phyloP scores from a whole-genome alignment of 306 rosid species.

The Sicyos edulis region DNA sequence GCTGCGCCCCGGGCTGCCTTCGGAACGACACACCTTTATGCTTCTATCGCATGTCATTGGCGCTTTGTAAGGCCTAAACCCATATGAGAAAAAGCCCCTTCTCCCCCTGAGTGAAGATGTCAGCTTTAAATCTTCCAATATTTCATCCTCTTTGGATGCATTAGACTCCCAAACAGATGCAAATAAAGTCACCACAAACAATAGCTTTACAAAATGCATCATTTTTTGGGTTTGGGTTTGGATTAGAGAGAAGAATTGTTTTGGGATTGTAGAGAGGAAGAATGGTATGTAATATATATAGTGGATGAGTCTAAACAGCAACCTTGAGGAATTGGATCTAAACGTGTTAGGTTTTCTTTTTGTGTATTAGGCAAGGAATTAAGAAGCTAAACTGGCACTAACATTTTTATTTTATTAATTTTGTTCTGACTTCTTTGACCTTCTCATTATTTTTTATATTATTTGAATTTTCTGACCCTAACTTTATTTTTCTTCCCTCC shows the following conservation, averaged over 20 bases:
- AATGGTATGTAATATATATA: background rate
- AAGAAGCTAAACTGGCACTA: background rate
- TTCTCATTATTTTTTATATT: background rate
- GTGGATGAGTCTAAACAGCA: constrained; percentile 6
- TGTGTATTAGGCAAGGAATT: background rate
- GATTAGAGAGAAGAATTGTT: background rate
- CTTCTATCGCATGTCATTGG: constrained; percentile 39
- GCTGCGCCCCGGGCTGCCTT: constrained; percentile 39
- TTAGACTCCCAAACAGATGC: background rate
- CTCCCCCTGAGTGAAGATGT: constrained; percentile 27
- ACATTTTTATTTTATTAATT: background rate
- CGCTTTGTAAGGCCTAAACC: background rate
- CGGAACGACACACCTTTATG: constrained; percentile 35
- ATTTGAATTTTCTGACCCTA: background rate
- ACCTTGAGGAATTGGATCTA: background rate
- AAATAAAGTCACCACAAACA: background rate
- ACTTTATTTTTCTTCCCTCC: background rate
- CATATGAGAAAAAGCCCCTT: constrained; percentile 30
- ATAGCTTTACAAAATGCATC: background rate
- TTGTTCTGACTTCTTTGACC: constrained; percentile 5
- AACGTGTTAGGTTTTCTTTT: background rate
- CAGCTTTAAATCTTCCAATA: background rate
- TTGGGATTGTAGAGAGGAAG: background rate
- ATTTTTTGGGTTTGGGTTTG: background rate
- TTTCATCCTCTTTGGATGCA: background rate